Base-by-base conservation (phyloP, 495 filamentous ascomycete genomes). In the Penicillium cataractarum region DNA sequence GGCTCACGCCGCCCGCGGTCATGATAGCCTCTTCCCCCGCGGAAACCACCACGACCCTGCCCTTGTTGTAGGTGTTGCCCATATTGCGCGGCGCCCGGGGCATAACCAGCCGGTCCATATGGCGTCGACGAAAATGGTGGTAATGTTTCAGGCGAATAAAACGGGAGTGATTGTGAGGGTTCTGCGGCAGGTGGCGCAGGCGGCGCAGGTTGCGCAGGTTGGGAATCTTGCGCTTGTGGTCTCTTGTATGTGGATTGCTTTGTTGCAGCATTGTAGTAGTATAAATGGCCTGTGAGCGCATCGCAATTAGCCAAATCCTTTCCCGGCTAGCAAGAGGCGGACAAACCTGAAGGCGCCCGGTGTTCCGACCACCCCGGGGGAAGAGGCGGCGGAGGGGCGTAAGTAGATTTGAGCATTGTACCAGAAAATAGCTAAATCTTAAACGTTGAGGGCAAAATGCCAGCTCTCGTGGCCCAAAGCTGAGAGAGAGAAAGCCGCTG, bases 341-440 rank as follows among this genome's bases (percentile, higher is more conserved):
- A 75, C 76, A 35, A 68, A 88, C 88, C 93, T 59, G 90, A 89
- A 17, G 93, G 93, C 60, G 94, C 91, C 80, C 90, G 92, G 76
- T 97, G 93, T 75, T 96, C 91, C 27, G 91, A 92, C 93, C 93
- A 98, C 24, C 91, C 94, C 24, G 87, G 82, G 8, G 88, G 87
- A 4, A 97, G 78, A 19, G 90, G 87, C 52, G 82, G 79, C 33
- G 78, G 77, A 19, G 78, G 63, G 26, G 62, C 69, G 60, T 82
- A 78, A 32, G 79, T 80, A 1, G 79, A 82, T 56, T 70, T 80
- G 13, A 82, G 70, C 77, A 82, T 80, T 31, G 22, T 70, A 3
- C 31, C 37, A 24, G 22, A 15, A 15, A 48, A 35, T 9, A 26
- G 40, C n/a, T 57, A 29, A 4, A 39, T 26, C 4, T 40, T 7